Evolutionary conservation across 352 stramenopile genomes (phyloP).

Genomic region (Pythium apleroticum): DNA sequence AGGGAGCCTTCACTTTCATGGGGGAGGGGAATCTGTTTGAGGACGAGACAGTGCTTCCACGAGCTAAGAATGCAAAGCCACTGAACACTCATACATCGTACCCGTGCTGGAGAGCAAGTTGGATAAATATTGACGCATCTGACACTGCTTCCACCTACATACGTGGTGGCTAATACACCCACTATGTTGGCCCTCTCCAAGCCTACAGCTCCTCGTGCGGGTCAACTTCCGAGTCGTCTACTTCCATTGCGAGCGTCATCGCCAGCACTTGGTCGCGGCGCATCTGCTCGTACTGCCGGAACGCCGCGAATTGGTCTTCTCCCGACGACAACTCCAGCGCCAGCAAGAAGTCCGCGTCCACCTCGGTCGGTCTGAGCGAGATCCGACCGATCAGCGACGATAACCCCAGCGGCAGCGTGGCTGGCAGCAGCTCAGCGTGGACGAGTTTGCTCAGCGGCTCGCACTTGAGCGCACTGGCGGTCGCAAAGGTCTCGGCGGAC

Average conservation of each 20-base stretch:
- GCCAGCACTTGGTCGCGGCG: constrained; percentile 50
- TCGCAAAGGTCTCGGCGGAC: constrained; percentile 46
- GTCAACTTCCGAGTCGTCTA: constrained; percentile 40
- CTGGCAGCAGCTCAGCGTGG: constrained; percentile 52
- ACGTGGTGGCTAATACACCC: neutral
- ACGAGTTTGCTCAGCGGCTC: constrained; percentile 55
- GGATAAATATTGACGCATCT: neutral
- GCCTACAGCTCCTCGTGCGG: constrained; percentile 50
- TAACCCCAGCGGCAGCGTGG: constrained; percentile 46
- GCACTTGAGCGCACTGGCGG: constrained; percentile 46
- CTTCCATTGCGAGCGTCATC: constrained; percentile 54
- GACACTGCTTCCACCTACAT: neutral
- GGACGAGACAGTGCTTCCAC: too few relatives aligned
- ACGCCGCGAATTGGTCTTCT: constrained; percentile 65
- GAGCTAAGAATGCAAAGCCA: too few relatives aligned
- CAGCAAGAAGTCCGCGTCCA: constrained; percentile 60
- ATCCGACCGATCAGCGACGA: constrained; percentile 43
- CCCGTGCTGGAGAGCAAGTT: neutral
- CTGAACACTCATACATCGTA: too few relatives aligned
- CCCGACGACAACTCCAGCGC: constrained; percentile 61
- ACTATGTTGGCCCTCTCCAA: too few relatives aligned
- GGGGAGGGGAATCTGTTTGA: too few relatives aligned
- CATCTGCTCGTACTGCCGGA: constrained; percentile 62
- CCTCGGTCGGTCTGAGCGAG: constrained; percentile 37
- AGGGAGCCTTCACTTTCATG: too few relatives aligned